Base-by-base conservation (phyloP, 305 asterid genomes). In the Rubia balearica region DNA sequence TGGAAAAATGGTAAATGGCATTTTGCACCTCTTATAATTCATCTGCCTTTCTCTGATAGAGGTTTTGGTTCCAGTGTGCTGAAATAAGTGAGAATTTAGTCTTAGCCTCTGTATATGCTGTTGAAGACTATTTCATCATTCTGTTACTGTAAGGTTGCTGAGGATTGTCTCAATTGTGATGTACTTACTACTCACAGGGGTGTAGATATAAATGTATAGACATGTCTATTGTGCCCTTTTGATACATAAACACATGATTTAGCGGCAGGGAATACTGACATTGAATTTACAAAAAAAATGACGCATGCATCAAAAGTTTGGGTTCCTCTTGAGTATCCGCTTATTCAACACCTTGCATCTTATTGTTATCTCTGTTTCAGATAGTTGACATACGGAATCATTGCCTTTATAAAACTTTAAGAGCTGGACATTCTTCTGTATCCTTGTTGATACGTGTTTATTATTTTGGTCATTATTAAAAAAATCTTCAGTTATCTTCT, bases 351-450 rank as follows among this genome's bases (percentile, higher is more conserved):
- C 41, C 27, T 68, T 55, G 51, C 53, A 17, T 49, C 70, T 67
- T 36, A 74, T 70, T 74, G 61, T 72, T 74, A 41, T 80, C 71
- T 76, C 75, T 78, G 49, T 79, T 82, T 80, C 96, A 93, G 96
- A 85, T 93, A 59, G 76, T 93, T 73, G 97, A 93, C 78, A 74
- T 84, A 81, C 90, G 74, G 76, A 96, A 91, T 79, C 85, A 70
- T 61, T 83, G 90, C 81, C 83, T 89, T 45, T 88, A 86, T 85
- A 91, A 88, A 84, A 85, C 96, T 67, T 80, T 90, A 78, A 90
- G 98, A 85, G 88, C 87, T 77, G 96, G 97, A 73, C 97, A 90
- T 80, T 78, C 85, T 72, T 85, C 89, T 78, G 97, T 93, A 93
- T 92, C 90, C 91, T 78, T 82, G 71, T 45, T 42, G 45, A 22